Percentiles rank a stretch among this genome's conserved stretches.
These are phyloP conservation scores for Astragalus membranaceus DNA, from an alignment of 306 rosid species.

Conservation along the genomic window DNA sequence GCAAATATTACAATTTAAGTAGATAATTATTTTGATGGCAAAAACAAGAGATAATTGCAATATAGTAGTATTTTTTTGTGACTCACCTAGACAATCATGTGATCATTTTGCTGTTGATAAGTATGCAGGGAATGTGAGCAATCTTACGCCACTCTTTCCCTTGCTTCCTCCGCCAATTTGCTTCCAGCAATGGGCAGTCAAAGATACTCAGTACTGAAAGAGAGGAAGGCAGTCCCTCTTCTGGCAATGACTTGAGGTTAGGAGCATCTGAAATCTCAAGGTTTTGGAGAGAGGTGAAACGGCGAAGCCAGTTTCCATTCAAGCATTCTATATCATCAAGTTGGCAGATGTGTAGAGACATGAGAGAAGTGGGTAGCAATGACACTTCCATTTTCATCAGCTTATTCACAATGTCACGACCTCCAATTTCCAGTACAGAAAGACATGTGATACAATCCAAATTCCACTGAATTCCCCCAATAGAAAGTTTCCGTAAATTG, in stretches of 20 bases:
- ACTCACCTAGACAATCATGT: background rate
- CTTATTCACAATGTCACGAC: background rate
- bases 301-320: background rate
- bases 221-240: background rate
- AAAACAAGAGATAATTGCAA: too few species aligned
- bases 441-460: background rate
- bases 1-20: too few species aligned
- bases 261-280: background rate
- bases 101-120: background rate
- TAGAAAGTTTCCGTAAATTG: background rate
- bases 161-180: background rate
- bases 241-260: background rate
- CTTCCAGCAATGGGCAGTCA: background rate
- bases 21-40: too few species aligned
- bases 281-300: background rate
- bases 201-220: background rate
- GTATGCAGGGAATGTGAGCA: background rate
- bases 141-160: conserved; percentile 16
- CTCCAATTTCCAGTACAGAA: background rate
- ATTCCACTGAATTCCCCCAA: background rate
- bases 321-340: background rate
- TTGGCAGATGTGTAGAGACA: background rate
- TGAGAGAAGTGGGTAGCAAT: conserved; percentile 1
- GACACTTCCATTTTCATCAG: background rate
- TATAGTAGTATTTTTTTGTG: background rate